Conservation (phyloP, 140 eudicot species). For the Stevia rebaudiana region DNA sequence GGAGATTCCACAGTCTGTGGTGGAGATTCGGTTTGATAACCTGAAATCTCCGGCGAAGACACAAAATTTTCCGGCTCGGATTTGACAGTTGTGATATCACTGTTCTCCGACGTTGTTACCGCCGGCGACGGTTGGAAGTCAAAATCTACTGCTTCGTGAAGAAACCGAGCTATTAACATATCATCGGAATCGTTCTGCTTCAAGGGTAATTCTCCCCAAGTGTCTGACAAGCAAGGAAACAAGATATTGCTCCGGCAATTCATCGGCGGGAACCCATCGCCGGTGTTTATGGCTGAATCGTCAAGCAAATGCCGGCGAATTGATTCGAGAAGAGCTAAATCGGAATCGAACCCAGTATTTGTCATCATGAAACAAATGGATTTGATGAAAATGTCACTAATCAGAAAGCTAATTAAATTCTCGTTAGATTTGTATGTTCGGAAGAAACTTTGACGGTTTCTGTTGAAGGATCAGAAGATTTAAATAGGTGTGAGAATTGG, state of each 20-base stretch:
- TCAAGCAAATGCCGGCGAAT: conserved; percentile 44
- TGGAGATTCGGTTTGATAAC: not conserved
- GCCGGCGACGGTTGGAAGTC: conserved; percentile 17
- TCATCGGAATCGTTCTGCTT: conserved; percentile 48
- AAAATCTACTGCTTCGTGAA: conserved; percentile 35
- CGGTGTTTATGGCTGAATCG: conserved; percentile 24
- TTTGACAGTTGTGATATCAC: conserved; percentile 18
- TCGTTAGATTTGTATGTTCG: not conserved
- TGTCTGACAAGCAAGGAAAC: conserved; percentile 36
- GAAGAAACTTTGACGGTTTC: not conserved
- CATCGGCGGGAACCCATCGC: conserved; percentile 10
- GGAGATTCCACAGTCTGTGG: not conserved
- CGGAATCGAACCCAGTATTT: conserved; percentile 33
- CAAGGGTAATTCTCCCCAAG: conserved; percentile 48
- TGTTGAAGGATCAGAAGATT: not conserved
- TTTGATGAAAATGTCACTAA: not conserved
- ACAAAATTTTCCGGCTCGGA: conserved; percentile 31
- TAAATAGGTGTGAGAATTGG: conserved; percentile 22
- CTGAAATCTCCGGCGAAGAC: not conserved
- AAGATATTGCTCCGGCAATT: conserved; percentile 30
- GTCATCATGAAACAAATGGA: conserved; percentile 12
- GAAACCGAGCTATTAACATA: conserved; percentile 40
- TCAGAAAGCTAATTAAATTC: not conserved
- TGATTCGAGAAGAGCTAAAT: conserved; percentile 52
- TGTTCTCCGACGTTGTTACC: not conserved